Evolutionary conservation across 371 early-diverging fungal genomes (phyloP), one percentile per base, ranked within the genome.

Genomic region (Mucor indicus): DNA sequence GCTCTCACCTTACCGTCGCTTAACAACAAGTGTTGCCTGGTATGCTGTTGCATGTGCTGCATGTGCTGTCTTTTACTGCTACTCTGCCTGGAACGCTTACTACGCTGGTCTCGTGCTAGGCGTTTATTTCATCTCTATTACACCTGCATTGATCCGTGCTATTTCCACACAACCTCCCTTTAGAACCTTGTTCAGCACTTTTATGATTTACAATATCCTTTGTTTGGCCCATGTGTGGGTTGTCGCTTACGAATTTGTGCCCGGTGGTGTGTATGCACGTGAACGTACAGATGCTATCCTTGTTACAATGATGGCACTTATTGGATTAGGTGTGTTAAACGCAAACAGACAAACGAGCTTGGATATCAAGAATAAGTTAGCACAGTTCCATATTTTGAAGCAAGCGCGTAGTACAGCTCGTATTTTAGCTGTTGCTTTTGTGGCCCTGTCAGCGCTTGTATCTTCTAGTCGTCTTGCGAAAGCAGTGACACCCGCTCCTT

Each of bases 201-300:
- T 83, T 53, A 63, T 88, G 62, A 60, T 67, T 44, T 88, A 88
- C 53, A 87, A 85, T 55, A 41, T 87, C 6, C 61, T 89, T 21
- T 82, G 83, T 37, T 64, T 91, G 21, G 87, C 80, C 11, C 84
- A 85, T 51, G 86, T 89, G 4, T 91, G 88, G 87, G 80, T 80
- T 4, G 91, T 91, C 10, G 91, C 91, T 8, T 91, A 89, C 49
- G 91, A 77, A 40, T 91, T 91, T 67, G 91, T 91, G 4, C 91
- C 91, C 15, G 88, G 81, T 32, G 91, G 91, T 27, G 81, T 77
- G 15, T 63, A 80, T 50, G 70, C 83, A 44, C 81, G 91, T 46
- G 91, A 91, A 64, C 83, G 79, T 41, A 89, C 89, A 6, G 80
- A 86, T 66, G 75, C 75, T 47, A 72, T 91, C 12, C 56, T 91